A percentile compares a stretch with the other conserved stretches of the same genome.
phyloP scores from a whole-genome alignment of 2,329 filamentous ascomycete genomes.

The Mycogone perniciosa region DNA sequence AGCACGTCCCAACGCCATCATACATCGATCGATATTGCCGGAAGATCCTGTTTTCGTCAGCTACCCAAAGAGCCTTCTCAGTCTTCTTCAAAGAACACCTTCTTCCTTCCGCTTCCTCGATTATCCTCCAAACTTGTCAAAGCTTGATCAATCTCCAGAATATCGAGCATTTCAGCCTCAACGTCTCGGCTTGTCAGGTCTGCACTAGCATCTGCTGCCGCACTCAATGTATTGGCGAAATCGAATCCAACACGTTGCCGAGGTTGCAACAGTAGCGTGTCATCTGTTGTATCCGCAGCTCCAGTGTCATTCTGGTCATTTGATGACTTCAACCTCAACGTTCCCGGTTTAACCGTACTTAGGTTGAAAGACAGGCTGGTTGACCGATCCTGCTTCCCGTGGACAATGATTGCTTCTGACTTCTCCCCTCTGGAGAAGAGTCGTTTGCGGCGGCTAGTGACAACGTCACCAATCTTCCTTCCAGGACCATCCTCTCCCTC shows the following conservation, averaged over 20 bases:
- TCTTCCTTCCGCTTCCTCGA: conserved; percentile 42
- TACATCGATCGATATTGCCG: conserved; percentile 10
- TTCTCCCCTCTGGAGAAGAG: conserved; percentile 34
- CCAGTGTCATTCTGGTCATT: conserved; percentile 22
- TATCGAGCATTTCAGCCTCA: conserved; percentile 56
- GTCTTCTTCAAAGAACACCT: conserved; percentile 45
- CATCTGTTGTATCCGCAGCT: conserved; percentile 16
- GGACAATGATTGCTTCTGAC: conserved; percentile 49
- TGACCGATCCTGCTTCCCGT: conserved; percentile 35
- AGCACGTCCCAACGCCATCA: conserved; percentile 5
- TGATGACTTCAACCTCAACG: conserved; percentile 27
- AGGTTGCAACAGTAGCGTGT: conserved; percentile 21
- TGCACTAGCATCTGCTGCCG: conserved; percentile 46
- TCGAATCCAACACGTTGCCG: conserved; percentile 37
- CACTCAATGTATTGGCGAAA: conserved; percentile 46
- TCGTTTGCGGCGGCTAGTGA: conserved; percentile 27
- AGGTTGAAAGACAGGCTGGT: conserved; percentile 45
- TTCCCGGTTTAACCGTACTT: conserved; percentile 37
- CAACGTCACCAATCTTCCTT: conserved; percentile 34
- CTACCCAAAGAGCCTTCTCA: conserved; percentile 18
- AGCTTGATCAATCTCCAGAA: conserved; percentile 59
- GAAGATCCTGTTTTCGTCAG: conserved; percentile 19
- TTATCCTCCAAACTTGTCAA: conserved; percentile 49
- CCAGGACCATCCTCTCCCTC: conserved; percentile 45
- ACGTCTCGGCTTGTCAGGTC: conserved; percentile 47